Conservation (phyloP, 306 rosid genomes). For the Trifolium pratense region DNA sequence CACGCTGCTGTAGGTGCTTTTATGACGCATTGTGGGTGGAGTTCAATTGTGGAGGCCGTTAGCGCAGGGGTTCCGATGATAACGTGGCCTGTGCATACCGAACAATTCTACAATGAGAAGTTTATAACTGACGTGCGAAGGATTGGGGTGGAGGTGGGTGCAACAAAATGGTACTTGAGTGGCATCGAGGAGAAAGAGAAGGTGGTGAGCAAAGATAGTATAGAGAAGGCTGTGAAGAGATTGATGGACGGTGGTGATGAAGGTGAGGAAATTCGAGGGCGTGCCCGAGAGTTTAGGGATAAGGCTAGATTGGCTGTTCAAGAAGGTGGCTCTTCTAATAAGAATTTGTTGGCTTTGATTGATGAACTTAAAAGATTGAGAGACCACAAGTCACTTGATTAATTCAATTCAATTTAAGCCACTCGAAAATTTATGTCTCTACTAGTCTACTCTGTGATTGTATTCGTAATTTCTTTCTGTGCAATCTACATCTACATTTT, state of each 20-base stretch:
- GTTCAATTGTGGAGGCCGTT: conserved; percentile 26
- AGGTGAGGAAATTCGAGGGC: conserved; percentile 23
- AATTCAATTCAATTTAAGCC: background rate
- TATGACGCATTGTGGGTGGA: conserved; percentile 45
- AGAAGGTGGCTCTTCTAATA: conserved; percentile 35
- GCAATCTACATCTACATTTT: too few relatives aligned
- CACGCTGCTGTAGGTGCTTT: conserved; percentile 25
- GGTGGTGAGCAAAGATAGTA: conserved; percentile 10
- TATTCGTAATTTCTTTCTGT: too few relatives aligned
- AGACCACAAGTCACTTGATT: background rate
- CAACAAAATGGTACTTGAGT: conserved; percentile 16
- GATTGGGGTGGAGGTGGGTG: conserved; percentile 49
- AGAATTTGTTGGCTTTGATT: background rate
- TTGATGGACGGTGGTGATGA: conserved; percentile 49
- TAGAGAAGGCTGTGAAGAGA: conserved; percentile 43
- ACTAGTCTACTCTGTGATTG: too few relatives aligned
- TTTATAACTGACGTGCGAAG: conserved; percentile 40
- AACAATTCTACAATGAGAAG: conserved; percentile 47
- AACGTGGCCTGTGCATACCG: conserved; percentile 39
- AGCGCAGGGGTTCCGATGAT: conserved; percentile 42
- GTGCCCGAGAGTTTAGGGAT: background rate
- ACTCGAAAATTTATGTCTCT: too few relatives aligned
- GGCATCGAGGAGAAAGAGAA: background rate
- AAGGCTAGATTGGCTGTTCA: conserved; percentile 37
- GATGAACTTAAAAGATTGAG: conserved; percentile 37